Evolutionary conservation across 768 basidiomycete species (phyloP), one percentile per base, ranked within the genome.

Genomic region (Tricholoma flavovirens): DNA sequence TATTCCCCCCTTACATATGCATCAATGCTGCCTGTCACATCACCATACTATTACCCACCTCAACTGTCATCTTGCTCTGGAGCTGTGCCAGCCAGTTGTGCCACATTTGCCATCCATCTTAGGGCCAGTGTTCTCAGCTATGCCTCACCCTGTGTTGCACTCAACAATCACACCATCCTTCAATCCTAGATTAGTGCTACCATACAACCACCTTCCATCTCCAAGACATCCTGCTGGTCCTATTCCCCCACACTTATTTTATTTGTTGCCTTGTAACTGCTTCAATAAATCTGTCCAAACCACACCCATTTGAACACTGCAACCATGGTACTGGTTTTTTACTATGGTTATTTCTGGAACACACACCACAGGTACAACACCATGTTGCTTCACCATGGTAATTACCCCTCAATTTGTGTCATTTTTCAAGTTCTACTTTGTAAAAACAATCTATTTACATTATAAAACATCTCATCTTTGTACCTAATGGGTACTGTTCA

Each of bases 11-110:
- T 30, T 30, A 33, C 49, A 49, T 49, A 49, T 14, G 26, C 29
- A 49, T 49, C 32, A 49, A 21, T 38, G 17, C 52, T 17, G n/a
- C 33, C 22, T 7, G 12, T 29, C 11, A 10, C 17, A 4, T 38
- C 24, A 11, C 52, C 11, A 10, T 36, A 17, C 33, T 35, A 19
- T 40, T 17, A 12, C 32, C 7, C 49, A n/a, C 51, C 50, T 54
- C 35, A 48, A 6, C 35, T 29, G 33, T 32, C 26, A 40, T 38
- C 56, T 24, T 33, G n/a, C 32, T 52, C 51, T 33, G 36, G 30
- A 49, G 32, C 58, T 17, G 21, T 33, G 30, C 35, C 29, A 35
- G 14, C 62, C 62, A 65, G 26, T 61, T 40, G 51, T 65, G 29
- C 26, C 35, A 30, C 5, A 49, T 59, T 33, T 62, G 32, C 29